Conservation (phyloP, 495 filamentous ascomycete genomes). For the Neurospora hispaniola region DNA sequence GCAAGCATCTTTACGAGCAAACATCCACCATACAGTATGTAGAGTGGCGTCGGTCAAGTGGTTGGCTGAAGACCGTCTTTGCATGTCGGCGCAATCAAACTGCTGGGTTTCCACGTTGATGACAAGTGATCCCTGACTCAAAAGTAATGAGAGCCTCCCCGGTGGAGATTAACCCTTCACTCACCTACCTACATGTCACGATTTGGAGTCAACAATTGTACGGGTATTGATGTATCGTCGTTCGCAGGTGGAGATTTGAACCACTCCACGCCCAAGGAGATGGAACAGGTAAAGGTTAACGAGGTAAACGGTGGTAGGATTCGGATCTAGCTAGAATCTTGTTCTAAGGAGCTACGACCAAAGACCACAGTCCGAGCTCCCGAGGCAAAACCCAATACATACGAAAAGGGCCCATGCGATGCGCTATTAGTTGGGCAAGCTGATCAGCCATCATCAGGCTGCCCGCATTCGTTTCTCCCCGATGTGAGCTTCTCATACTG, state of each 20-base stretch:
- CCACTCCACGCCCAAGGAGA: background rate
- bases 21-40: background rate
- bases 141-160: background rate
- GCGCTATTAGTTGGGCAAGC: background rate
- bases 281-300: background rate
- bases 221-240: background rate
- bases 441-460: background rate
- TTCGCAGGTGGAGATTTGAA: background rate
- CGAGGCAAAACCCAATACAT: background rate
- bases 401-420: background rate
- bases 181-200: background rate
- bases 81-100: background rate
- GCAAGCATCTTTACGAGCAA: background rate
- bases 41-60: background rate
- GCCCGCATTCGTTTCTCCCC: background rate
- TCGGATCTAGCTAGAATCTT: background rate
- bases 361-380: background rate
- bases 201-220: background rate
- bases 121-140: background rate
- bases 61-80: background rate
- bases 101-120: background rate
- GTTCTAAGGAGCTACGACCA: background rate
- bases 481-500: background rate
- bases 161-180: background rate
- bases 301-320: background rate